These are phyloP conservation scores for Komagataella mondaviorum DNA, from an alignment of 805 yeast species.

Conservation along the genomic window DNA sequence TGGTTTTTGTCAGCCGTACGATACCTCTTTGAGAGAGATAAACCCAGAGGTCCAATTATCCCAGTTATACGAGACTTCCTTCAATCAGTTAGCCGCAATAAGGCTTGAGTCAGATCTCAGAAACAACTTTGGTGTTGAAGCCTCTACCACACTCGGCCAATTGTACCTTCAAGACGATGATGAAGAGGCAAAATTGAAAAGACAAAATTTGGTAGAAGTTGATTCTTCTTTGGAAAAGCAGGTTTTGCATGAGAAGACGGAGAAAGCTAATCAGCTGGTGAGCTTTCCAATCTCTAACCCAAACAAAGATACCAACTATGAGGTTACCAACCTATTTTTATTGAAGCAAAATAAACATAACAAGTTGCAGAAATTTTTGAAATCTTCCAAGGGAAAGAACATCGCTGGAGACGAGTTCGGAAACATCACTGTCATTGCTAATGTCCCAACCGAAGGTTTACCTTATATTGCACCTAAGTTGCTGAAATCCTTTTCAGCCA, in stretches of 20 bases:
- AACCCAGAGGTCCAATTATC: neutral
- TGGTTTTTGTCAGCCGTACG: slow-evolving; percentile 8
- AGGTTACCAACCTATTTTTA: neutral
- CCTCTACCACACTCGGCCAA: neutral
- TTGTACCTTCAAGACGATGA: neutral
- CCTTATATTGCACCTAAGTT: slow-evolving; percentile 4
- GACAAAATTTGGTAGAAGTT: neutral
- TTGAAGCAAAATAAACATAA: neutral
- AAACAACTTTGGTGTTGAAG: neutral
- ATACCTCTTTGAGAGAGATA: neutral
- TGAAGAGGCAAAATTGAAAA: neutral
- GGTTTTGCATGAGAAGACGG: neutral
- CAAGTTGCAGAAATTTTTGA: neutral
- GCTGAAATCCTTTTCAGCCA: slow-evolving; percentile 1
- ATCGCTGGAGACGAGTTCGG: neutral
- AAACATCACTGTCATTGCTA: slow-evolving; percentile 1
- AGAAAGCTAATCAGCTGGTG: neutral
- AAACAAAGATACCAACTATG: neutral
- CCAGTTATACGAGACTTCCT: neutral
- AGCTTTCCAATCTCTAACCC: neutral
- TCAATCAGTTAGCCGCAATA: neutral
- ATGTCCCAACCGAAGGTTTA: slow-evolving; percentile 5
- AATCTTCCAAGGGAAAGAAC: neutral
- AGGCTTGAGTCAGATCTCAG: neutral
- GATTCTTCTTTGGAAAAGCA: neutral